Base-by-base conservation (phyloP, 352 stramenopile species). In the Phytophthora quininea region DNA sequence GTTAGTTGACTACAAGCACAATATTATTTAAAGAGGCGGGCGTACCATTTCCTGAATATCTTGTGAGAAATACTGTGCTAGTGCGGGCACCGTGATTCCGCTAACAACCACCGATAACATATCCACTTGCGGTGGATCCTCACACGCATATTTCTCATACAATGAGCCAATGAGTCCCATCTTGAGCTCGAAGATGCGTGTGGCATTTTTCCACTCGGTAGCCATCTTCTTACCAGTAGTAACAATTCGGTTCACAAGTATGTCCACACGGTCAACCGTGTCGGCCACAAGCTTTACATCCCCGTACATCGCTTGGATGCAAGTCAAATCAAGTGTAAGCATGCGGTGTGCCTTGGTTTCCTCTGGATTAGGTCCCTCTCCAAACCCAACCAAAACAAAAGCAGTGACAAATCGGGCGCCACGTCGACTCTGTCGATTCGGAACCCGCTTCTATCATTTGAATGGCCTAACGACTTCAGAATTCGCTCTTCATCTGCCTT, bases 41-140 rank as follows among this genome's bases (percentile, higher is more conserved):
- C 74, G 35, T 62, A 91, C 85, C 80, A 90, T 88, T 67, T 92
- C 86, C 49, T 92, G 83, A 49, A 93, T 93, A 58, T 93, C 83
- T 65, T 93, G 86, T 2, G 86, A 83, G 64, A 93, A 93, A 48
- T 90, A 93, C 54, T 93, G 86, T 1, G 82, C 80, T 5, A 93
- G 62, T 11, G 82, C 83, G 29, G 86, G 86, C 6, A 82, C 69
- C 24, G 79, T 82, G 49, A 91, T 88, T 0, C 86, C 86, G 7
- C 69, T 86, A 1, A 79, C 80, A 14, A 86, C 60, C 4, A 83
- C 67, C 1, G 80, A 79, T n/a, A 93, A 70, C 86, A 93, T 92
- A 51, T 93, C 83, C 8, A 84, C 75, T 50, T 92, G 86, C 24
- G 86, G 83, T 11, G 80, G 71, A 15, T 87, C 79, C 3, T 88